Conservation (phyloP, 805 yeast genomes). For the Metschnikowia anglica region DNA sequence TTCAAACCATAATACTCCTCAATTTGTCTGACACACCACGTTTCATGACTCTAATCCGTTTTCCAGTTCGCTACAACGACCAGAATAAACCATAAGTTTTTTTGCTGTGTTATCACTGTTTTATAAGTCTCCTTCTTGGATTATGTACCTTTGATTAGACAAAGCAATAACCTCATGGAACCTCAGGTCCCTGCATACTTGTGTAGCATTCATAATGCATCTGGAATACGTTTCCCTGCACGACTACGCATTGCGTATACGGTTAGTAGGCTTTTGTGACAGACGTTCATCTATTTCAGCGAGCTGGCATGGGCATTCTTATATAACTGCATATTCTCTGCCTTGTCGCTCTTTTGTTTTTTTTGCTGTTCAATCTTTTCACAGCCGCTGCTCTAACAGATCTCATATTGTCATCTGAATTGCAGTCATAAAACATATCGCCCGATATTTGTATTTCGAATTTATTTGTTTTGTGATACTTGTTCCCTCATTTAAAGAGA, state of each 20-base stretch:
- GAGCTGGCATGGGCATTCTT: conserved; percentile 6
- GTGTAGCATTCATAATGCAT: conserved; percentile 10
- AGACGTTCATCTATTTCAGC: conserved; percentile 8
- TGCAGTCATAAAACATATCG: background rate
- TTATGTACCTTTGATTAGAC: background rate
- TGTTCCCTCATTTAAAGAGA: background rate
- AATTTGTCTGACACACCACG: background rate
- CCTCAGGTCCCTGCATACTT: conserved; percentile 1
- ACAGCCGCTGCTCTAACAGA: background rate
- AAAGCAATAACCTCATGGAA: background rate
- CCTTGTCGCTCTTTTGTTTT: conserved; percentile 2
- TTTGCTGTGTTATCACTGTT: too few species aligned
- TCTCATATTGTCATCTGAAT: background rate
- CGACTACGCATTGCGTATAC: conserved; percentile 12
- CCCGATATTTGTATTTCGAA: background rate
- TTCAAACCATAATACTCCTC: conserved; percentile 2
- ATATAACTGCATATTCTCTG: conserved; percentile 10
- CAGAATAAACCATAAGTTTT: too few species aligned
- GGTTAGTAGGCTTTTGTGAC: conserved; percentile 1
- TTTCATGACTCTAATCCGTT: background rate
- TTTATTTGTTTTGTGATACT: background rate
- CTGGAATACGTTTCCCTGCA: conserved; percentile 13
- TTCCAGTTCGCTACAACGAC: too few species aligned
- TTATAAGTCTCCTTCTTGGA: background rate
- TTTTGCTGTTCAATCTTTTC: background rate